Evolutionary conservation across 805 yeast species (phyloP).

Genomic region (Metschnikowia gruessii): DNA sequence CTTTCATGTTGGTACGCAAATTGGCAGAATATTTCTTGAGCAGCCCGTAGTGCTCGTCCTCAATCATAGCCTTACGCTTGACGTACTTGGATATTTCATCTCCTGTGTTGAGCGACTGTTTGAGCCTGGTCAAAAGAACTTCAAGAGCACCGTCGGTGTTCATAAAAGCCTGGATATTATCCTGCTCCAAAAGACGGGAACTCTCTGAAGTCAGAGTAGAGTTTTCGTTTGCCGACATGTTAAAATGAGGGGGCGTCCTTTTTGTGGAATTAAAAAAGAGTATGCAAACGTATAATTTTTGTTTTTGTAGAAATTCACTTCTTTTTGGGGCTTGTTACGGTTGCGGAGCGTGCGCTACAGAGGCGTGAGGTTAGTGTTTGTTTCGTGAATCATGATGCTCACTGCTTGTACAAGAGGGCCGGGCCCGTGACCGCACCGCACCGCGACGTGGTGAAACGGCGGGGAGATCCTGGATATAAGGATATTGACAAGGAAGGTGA

Average conservation of each 20-base stretch:
- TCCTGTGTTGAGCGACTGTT: slow-evolving; percentile 75
- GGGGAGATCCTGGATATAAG: background rate
- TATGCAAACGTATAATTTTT: too few relatives aligned
- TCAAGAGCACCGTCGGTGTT: slow-evolving; percentile 77
- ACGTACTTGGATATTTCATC: slow-evolving; percentile 82
- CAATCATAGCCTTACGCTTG: slow-evolving; percentile 72
- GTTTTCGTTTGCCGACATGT: slow-evolving; percentile 5
- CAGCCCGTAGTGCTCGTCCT: slow-evolving; percentile 75
- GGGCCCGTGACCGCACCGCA: slow-evolving; percentile 6
- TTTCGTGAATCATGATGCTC: too few relatives aligned
- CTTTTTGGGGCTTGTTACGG: background rate
- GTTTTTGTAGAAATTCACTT: too few relatives aligned
- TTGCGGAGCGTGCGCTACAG: background rate
- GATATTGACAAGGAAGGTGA: too few relatives aligned
- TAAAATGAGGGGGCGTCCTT: too few relatives aligned
- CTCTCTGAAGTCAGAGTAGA: slow-evolving; percentile 10
- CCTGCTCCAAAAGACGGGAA: slow-evolving; percentile 24
- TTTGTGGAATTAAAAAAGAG: too few relatives aligned
- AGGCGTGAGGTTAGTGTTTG: slow-evolving; percentile 3
- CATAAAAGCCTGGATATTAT: slow-evolving; percentile 50
- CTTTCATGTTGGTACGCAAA: slow-evolving; percentile 48
- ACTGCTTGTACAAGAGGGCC: slow-evolving; percentile 6
- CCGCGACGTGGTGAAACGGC: slow-evolving; percentile 1
- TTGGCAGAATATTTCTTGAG: slow-evolving; percentile 66
- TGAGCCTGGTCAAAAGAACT: slow-evolving; percentile 65